Percentiles rank a stretch among this genome's conserved stretches.
Conservation (phyloP, 805 yeast genomes). For the Suhomyces prunicola region DNA sequence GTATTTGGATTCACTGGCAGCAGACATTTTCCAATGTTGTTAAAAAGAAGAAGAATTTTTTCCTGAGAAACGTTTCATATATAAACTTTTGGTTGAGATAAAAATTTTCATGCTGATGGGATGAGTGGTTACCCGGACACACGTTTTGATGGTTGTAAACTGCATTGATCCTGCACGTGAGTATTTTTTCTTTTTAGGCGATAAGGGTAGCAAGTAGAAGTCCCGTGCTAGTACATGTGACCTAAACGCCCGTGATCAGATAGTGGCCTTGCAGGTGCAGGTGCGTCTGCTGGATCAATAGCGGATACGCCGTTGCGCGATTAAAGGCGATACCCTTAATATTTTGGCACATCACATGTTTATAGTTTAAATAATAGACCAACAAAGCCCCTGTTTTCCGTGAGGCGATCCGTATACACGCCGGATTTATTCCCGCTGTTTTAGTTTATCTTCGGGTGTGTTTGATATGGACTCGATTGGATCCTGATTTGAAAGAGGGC, state of each 20-base stretch:
- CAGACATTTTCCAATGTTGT: constrained; percentile 43
- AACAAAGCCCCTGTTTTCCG: neutral
- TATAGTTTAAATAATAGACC: neutral
- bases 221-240: neutral
- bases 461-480: neutral
- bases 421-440: neutral
- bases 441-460: neutral
- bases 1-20: constrained; percentile 59
- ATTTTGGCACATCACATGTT: neutral
- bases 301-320: neutral
- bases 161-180: neutral
- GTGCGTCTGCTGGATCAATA: neutral
- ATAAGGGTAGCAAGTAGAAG: neutral
- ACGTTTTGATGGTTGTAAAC: constrained; percentile 1
- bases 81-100: constrained; percentile 2
- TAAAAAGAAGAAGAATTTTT: constrained; percentile 14
- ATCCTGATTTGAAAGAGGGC: neutral
- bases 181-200: neutral
- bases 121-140: constrained; percentile 9
- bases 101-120: constrained; percentile 6
- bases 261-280: neutral
- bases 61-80: constrained; percentile 4
- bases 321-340: neutral
- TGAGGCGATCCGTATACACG: neutral
- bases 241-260: neutral